A percentile compares a stretch with the other conserved stretches of the same genome.
These are phyloP conservation scores for Magnusiomyces clavatus DNA, from an alignment of 1,139 yeast species.

Conservation along the genomic window DNA sequence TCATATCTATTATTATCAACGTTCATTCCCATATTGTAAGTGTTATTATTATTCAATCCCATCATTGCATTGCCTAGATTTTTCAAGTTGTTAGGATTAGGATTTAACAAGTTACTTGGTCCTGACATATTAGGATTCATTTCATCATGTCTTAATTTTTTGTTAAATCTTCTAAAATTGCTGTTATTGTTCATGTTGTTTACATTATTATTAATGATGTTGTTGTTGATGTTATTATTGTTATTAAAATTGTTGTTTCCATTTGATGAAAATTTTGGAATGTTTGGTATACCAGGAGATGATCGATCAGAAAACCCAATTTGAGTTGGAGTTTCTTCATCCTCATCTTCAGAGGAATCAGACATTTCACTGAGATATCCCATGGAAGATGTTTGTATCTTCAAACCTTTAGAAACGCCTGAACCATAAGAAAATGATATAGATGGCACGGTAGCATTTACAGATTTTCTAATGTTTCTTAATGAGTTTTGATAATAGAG, in stretches of 20 bases:
- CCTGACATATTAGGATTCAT: background rate
- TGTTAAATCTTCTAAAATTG: background rate
- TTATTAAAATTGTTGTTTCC: background rate
- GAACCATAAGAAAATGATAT: constrained; percentile 9
- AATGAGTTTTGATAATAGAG: background rate
- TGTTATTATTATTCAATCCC: background rate
- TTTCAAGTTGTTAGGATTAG: background rate
- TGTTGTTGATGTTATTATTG: background rate
- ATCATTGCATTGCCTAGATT: background rate
- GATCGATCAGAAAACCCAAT: background rate
- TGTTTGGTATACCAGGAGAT: background rate
- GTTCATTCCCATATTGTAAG: background rate
- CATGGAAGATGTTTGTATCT: background rate
- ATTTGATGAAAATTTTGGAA: background rate
- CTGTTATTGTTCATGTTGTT: background rate
- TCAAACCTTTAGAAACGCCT: constrained; percentile 7
- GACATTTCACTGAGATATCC: background rate
- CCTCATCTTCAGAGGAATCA: background rate
- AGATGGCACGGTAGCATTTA: too few species aligned
- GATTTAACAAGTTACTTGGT: background rate
- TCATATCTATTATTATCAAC: background rate
- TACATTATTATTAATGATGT: background rate
- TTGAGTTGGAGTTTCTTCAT: background rate
- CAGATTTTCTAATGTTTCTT: too few species aligned
- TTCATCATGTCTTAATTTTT: background rate